These are phyloP conservation scores for Citrus maxima DNA, from an alignment of 345 rosid genomes.

Conservation along the genomic window DNA sequence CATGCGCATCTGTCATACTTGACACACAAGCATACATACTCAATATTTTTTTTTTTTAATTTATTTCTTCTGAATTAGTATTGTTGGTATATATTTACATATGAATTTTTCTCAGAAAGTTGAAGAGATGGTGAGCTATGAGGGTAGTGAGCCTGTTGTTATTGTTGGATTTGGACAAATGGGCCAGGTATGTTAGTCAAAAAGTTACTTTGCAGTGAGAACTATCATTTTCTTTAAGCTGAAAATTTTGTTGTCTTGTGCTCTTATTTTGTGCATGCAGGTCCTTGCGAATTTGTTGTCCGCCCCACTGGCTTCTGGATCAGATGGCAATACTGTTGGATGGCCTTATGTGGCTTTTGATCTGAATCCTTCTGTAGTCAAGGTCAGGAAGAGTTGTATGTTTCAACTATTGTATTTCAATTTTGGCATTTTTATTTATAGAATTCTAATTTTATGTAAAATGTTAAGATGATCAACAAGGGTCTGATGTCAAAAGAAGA, in stretches of 20 bases:
- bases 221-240: not conserved
- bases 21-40: not conserved
- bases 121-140: conserved; percentile 53
- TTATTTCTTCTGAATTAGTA: not conserved
- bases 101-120: conserved; percentile 41
- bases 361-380: conserved; percentile 82
- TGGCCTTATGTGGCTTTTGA: conserved; percentile 92
- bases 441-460: not conserved
- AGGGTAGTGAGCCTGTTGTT: conserved; percentile 80
- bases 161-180: conserved; percentile 93
- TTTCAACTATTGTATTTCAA: not conserved
- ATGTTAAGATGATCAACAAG: not conserved
- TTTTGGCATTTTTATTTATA: not conserved
- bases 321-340: conserved; percentile 53
- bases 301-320: conserved; percentile 74
- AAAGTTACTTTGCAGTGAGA: not conserved
- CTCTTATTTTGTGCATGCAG: conserved; percentile 36
- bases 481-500: not conserved
- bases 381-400: conserved; percentile 41
- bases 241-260: not conserved
- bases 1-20: not conserved
- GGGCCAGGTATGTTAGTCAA: conserved; percentile 65
- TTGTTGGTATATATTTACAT: conserved; percentile 1
- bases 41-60: not conserved
- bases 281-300: conserved; percentile 91